Evolutionary conservation across 441 rosid genomes (phyloP).

Genomic region (Jatropha podagrica): DNA sequence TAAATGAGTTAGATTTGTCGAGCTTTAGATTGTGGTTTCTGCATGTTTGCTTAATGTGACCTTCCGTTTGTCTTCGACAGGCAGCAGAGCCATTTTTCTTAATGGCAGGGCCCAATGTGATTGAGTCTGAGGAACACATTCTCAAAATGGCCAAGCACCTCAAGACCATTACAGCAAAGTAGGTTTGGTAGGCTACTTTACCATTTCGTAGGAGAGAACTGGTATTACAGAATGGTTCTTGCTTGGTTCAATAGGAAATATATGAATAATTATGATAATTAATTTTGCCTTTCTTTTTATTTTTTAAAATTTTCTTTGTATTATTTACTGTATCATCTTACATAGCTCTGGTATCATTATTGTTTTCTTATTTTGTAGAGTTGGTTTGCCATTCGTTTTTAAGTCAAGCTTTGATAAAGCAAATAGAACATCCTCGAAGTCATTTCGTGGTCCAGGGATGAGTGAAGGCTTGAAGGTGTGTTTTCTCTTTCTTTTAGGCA

Average conservation of each 20-base stretch:
- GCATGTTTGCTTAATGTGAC: not conserved
- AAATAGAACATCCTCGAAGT: slow-evolving; percentile 80
- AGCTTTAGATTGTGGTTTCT: not conserved
- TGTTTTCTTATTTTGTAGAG: slow-evolving; percentile 36
- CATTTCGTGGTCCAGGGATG: slow-evolving; percentile 92
- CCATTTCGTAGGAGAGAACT: too few relatives aligned
- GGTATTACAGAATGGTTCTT: not conserved
- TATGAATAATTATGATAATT: too few relatives aligned
- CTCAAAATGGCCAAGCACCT: slow-evolving; percentile 70
- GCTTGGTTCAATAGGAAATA: not conserved
- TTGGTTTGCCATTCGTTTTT: slow-evolving; percentile 78
- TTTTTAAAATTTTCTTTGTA: not conserved
- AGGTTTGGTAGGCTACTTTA: slow-evolving; percentile 13
- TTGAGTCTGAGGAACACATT: slow-evolving; percentile 87
- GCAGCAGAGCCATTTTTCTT: slow-evolving; percentile 79
- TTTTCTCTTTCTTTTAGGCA: too few relatives aligned
- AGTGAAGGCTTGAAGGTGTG: slow-evolving; percentile 79
- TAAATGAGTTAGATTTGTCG: not conserved
- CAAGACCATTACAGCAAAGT: slow-evolving; percentile 66
- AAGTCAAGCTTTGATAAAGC: slow-evolving; percentile 98
- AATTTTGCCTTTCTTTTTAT: too few relatives aligned
- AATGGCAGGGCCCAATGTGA: slow-evolving; percentile 91
- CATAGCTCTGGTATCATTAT: not conserved
- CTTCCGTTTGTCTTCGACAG: slow-evolving; percentile 35
- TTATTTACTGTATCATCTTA: not conserved